Evolutionary conservation across 2,329 filamentous ascomycete species (phyloP).

Genomic region (Sclerotinia minor): DNA sequence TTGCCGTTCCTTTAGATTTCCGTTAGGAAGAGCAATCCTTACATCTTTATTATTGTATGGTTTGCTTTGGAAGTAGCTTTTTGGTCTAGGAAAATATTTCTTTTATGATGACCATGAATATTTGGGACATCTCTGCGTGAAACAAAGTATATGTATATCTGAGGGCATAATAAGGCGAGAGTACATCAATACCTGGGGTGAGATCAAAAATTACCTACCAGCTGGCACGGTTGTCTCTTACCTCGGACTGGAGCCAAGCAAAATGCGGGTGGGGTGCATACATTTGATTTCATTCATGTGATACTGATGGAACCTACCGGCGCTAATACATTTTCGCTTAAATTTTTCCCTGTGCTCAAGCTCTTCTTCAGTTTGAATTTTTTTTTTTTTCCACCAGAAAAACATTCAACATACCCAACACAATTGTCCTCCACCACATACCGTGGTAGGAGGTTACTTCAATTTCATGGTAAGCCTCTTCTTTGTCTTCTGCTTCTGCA

Average conservation of each 20-base stretch:
- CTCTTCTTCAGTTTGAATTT: conserved; percentile 5
- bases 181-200: not conserved
- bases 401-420: not conserved
- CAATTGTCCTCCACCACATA: conserved; percentile 6
- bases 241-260: not conserved
- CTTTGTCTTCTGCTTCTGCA: conserved; percentile 1
- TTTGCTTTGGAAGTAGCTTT: not conserved
- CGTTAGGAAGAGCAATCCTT: conserved; percentile 23
- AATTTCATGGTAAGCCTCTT: conserved; percentile 15
- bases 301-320: conserved; percentile 11
- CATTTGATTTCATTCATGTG: conserved; percentile 16
- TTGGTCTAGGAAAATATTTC: conserved; percentile 12
- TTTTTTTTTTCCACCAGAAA: not conserved
- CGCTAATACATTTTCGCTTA: conserved; percentile 20
- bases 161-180: not conserved
- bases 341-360: conserved; percentile 16
- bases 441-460: conserved; percentile 8
- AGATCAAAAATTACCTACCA: not conserved
- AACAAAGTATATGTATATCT: not conserved
- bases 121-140: not conserved
- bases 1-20: conserved; percentile 22
- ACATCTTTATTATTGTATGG: conserved; percentile 3
- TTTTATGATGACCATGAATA: conserved; percentile 1
- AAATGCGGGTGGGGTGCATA: not conserved
- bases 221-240: not conserved